Conservation (phyloP, 805 yeast genomes). For the Candida mattraensis region DNA sequence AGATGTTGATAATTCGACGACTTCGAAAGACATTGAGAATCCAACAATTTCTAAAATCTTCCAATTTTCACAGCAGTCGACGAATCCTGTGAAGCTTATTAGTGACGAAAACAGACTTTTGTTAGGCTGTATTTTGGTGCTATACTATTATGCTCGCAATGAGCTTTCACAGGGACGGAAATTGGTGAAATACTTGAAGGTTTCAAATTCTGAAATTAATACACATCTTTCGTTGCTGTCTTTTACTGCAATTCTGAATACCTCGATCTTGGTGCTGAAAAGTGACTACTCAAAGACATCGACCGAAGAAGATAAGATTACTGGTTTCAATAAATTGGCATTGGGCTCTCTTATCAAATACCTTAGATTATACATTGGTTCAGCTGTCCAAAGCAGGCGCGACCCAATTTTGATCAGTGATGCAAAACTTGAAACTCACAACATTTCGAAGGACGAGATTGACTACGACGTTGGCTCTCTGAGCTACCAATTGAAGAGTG, state of each 20-base stretch:
- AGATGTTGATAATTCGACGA: conserved; percentile 2
- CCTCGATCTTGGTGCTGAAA: conserved; percentile 17
- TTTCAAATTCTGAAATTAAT: conserved; percentile 8
- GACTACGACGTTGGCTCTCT: conserved; percentile 25
- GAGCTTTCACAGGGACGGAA: conserved; percentile 22
- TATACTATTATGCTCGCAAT: conserved; percentile 27
- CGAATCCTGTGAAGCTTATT: conserved; percentile 18
- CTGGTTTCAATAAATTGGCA: conserved; percentile 11
- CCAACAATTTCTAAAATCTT: conserved; percentile 16
- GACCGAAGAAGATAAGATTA: conserved; percentile 5
- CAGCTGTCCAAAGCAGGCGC: conserved; percentile 8
- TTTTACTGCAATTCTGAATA: conserved; percentile 28
- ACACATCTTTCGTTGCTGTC: conserved; percentile 27
- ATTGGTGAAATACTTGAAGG: conserved; percentile 27
- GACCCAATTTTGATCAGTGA: background rate
- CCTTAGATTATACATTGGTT: conserved; percentile 27
- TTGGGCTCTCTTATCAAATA: conserved; percentile 25
- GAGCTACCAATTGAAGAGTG: conserved; percentile 31
- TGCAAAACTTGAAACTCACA: background rate
- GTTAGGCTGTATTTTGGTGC: conserved; percentile 30
- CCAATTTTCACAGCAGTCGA: conserved; percentile 13
- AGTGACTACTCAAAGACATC: conserved; percentile 4
- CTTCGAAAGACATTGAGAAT: conserved; percentile 6
- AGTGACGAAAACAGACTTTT: conserved; percentile 32
- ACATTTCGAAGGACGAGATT: conserved; percentile 9